phyloP scores from a whole-genome alignment of 2,329 filamentous ascomycete species.

The Talaromyces sp. region DNA sequence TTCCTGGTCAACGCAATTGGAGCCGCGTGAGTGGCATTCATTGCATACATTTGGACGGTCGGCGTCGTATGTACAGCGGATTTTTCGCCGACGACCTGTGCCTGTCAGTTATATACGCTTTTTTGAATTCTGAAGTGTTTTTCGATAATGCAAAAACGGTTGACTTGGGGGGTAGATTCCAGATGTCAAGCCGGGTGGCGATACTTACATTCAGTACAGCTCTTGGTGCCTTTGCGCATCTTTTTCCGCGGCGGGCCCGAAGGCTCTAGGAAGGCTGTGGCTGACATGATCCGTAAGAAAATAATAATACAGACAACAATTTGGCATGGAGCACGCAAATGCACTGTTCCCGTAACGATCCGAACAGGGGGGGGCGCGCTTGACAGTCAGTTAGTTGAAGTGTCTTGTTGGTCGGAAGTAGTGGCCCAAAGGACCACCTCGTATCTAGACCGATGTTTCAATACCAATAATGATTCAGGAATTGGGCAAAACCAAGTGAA shows the following conservation, averaged over 20 bases:
- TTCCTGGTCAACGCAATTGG: constrained; percentile 36
- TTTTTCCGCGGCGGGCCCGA: constrained; percentile 35
- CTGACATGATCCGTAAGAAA: constrained; percentile 13
- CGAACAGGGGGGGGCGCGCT: background rate
- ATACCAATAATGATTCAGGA: background rate
- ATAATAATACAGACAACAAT: background rate
- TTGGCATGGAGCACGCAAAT: background rate
- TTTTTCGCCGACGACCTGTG: constrained; percentile 35
- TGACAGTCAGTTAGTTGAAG: background rate
- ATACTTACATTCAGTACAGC: constrained; percentile 34
- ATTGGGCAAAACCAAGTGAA: background rate
- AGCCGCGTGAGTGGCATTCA: constrained; percentile 35
- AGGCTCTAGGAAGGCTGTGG: constrained; percentile 14
- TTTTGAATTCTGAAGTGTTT: no score
- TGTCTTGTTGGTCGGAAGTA: background rate
- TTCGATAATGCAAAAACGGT: no score
- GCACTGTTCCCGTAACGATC: background rate
- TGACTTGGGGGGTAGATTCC: no score
- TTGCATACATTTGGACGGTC: constrained; percentile 30
- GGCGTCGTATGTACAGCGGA: constrained; percentile 35
- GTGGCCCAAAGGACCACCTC: no score
- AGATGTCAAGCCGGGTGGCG: background rate
- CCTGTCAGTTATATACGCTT: background rate
- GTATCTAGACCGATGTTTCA: no score
- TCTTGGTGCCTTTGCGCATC: constrained; percentile 41